Conservation (phyloP, 768 basidiomycete genomes). For the Suillus fuscotomentosus region DNA sequence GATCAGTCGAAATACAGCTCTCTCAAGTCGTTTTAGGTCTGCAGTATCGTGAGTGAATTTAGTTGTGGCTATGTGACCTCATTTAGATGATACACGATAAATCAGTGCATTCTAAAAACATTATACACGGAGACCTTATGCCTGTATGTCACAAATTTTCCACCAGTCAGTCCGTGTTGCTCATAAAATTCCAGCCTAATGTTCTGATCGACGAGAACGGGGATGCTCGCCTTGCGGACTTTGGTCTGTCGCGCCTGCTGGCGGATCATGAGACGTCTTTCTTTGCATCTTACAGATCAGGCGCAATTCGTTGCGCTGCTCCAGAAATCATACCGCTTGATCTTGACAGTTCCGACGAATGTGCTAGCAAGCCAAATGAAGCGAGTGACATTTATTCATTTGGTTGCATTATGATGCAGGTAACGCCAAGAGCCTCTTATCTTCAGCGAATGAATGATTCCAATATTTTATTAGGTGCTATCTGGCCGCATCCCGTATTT, state of each 20-base stretch:
- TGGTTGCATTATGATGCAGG: slow-evolving; percentile 7
- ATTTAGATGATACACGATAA: neutral
- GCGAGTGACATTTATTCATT: slow-evolving; percentile 5
- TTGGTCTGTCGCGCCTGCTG: neutral
- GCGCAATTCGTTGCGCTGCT: neutral
- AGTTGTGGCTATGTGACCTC: no score
- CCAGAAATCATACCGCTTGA: neutral
- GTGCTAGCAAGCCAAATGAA: neutral
- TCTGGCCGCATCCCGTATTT: neutral
- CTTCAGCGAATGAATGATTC: neutral
- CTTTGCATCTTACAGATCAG: neutral
- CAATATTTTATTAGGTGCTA: neutral
- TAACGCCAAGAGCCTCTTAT: neutral
- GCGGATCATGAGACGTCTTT: neutral
- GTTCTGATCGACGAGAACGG: neutral
- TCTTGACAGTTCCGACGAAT: neutral
- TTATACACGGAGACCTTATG: slow-evolving; percentile 3
- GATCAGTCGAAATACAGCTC: neutral
- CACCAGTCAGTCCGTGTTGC: neutral
- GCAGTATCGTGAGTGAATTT: slow-evolving; percentile 7
- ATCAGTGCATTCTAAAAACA: neutral
- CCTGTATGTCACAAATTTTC: neutral
- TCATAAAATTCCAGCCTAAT: neutral
- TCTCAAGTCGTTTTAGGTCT: neutral
- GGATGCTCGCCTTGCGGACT: neutral